Evolutionary conservation across 2,329 filamentous ascomycete species (phyloP).

Genomic region (Canariomyces notabilis): DNA sequence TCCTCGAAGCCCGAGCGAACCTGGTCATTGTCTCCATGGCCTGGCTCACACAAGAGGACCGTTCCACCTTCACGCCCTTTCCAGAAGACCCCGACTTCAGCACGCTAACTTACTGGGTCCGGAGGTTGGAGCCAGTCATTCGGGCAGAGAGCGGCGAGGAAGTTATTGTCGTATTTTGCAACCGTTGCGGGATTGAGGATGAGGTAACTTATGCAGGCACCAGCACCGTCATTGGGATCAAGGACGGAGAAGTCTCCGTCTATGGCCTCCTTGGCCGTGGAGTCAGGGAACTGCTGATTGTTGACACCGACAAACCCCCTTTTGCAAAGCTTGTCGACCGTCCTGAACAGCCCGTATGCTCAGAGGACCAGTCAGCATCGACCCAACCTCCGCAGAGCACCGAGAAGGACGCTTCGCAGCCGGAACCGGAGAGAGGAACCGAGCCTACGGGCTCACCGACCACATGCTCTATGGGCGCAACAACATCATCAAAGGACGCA

Average conservation of each 20-base stretch:
- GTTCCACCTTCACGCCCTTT: conserved; percentile 35
- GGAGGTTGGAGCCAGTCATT: conserved; percentile 53
- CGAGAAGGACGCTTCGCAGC: background rate
- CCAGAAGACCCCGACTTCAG: conserved; percentile 53
- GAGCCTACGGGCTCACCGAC: background rate
- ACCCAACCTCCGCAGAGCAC: background rate
- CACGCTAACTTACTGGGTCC: conserved; percentile 61
- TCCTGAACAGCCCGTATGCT: background rate
- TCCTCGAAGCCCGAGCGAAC: conserved; percentile 49
- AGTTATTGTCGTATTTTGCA: conserved; percentile 56
- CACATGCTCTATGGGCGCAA: background rate
- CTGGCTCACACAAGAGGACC: conserved; percentile 54
- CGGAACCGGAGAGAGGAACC: background rate
- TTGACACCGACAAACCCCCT: conserved; percentile 43
- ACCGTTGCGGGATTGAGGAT: conserved; percentile 56
- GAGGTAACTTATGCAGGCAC: conserved; percentile 60
- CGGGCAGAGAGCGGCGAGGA: conserved; percentile 41
- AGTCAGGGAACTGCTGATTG: conserved; percentile 54
- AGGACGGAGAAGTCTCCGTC: conserved; percentile 51
- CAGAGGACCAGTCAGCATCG: background rate
- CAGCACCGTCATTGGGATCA: conserved; percentile 55
- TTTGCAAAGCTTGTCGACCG: conserved; percentile 33
- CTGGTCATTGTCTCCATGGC: conserved; percentile 63
- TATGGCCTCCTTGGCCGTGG: conserved; percentile 58
- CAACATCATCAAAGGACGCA: background rate